Percentiles rank a stretch among this genome's conserved stretches.
These are phyloP conservation scores for Macrocystidia cucumis DNA, from an alignment of 1,284 basidiomycete genomes.

Conservation along the genomic window DNA sequence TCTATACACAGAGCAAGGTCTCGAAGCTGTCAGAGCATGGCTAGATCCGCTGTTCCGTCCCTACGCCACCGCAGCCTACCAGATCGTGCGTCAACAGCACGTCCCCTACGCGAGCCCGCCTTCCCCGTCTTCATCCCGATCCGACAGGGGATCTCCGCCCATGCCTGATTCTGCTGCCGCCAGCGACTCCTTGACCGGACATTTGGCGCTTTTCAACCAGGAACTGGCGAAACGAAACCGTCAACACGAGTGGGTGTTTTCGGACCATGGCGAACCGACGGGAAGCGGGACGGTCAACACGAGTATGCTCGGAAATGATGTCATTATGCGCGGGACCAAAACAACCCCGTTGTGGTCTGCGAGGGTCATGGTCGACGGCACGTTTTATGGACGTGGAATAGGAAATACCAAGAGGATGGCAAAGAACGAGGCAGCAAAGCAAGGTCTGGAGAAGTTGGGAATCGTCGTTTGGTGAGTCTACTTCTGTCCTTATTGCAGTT, in stretches of 20 bases:
- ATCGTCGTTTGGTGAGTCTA: slow-evolving; percentile 31
- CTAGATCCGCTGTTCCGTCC: slow-evolving; percentile 52
- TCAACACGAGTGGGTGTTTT: slow-evolving; percentile 62
- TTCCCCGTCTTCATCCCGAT: slow-evolving; percentile 15
- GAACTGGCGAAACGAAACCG: slow-evolving; percentile 49
- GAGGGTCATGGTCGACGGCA: slow-evolving; percentile 49
- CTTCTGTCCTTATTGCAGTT: neutral
- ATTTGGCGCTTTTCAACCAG: slow-evolving; percentile 73
- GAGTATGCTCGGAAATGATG: slow-evolving; percentile 7
- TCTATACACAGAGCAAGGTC: slow-evolving; percentile 59
- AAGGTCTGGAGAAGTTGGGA: slow-evolving; percentile 42
- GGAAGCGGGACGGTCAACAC: slow-evolving; percentile 6
- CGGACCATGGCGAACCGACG: slow-evolving; percentile 22
- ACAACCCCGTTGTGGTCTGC: slow-evolving; percentile 69
- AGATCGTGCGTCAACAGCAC: slow-evolving; percentile 52
- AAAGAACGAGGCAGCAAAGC: slow-evolving; percentile 62
- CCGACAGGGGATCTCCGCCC: slow-evolving; percentile 11
- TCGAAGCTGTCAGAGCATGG: slow-evolving; percentile 48
- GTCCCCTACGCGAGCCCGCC: slow-evolving; percentile 33
- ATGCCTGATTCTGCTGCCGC: slow-evolving; percentile 4
- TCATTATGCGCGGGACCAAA: slow-evolving; percentile 28
- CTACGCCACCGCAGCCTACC: slow-evolving; percentile 54
- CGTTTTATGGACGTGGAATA: slow-evolving; percentile 48
- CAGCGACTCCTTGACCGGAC: slow-evolving; percentile 30
- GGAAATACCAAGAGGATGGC: slow-evolving; percentile 72